phyloP scores from a whole-genome alignment of 1,139 yeast species.

The Suhomyces terraborum region DNA sequence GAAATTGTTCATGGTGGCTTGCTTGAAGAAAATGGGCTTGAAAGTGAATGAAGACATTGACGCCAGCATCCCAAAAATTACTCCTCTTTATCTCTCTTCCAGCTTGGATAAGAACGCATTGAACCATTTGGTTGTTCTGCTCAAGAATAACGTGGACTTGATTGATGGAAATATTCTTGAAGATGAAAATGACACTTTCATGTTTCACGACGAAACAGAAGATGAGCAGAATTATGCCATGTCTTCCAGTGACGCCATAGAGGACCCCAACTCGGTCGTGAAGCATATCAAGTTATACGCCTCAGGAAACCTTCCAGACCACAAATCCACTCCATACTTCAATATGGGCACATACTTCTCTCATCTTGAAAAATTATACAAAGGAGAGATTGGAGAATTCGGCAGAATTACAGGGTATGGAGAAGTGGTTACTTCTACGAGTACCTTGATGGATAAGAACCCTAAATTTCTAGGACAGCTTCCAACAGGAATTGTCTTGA shows the following conservation, averaged over 20 bases:
- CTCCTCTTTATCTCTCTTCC: slow-evolving; percentile 59
- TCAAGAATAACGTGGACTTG: slow-evolving; percentile 46
- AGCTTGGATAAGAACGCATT: slow-evolving; percentile 25
- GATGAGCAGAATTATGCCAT: slow-evolving; percentile 24
- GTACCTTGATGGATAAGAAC: slow-evolving; percentile 74
- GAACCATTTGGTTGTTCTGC: slow-evolving; percentile 28
- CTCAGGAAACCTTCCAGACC: slow-evolving; percentile 45
- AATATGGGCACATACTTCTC: slow-evolving; percentile 59
- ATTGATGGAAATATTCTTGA: slow-evolving; percentile 45
- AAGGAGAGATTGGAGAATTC: slow-evolving; percentile 36
- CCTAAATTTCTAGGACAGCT: slow-evolving; percentile 54
- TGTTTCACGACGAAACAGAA: slow-evolving; percentile 39
- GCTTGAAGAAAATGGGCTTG: slow-evolving; percentile 64
- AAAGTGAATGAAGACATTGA: slow-evolving; percentile 57
- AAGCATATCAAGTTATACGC: slow-evolving; percentile 55
- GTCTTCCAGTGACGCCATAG: slow-evolving; percentile 46
- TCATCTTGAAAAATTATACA: slow-evolving; percentile 38
- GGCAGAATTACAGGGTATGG: slow-evolving; percentile 75
- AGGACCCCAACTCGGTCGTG: slow-evolving; percentile 55
- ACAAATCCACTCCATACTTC: slow-evolving; percentile 68
- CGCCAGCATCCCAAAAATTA: slow-evolving; percentile 61
- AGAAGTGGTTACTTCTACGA: slow-evolving; percentile 90
- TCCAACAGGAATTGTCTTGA: slow-evolving; percentile 73
- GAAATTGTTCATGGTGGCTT: slow-evolving; percentile 53
- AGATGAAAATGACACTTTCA: slow-evolving; percentile 57